Evolutionary conservation across 164 flowering plant species (phyloP).

Genomic region (Dillenia suffruticosa): DNA sequence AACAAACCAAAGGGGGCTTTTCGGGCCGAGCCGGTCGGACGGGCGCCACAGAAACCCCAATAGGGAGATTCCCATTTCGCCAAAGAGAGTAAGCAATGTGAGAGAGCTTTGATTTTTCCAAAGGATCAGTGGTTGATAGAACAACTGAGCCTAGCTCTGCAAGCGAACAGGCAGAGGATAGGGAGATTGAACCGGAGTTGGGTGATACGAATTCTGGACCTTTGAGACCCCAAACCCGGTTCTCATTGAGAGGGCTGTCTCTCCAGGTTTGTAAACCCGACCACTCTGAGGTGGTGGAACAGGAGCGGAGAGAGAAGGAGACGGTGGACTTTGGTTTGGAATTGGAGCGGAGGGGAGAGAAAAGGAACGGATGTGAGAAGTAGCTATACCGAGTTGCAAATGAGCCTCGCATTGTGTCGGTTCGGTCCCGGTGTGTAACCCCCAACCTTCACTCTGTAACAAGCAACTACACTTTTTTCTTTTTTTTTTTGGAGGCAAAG

Average conservation of each 20-base stretch:
- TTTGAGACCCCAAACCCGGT: conserved; percentile 65
- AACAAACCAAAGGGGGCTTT: conserved; percentile 62
- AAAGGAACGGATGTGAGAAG: too few relatives aligned
- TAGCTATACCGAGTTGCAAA: too few relatives aligned
- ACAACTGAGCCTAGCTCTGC: conserved; percentile 77
- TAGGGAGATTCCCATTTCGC: conserved; percentile 43
- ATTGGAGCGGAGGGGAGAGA: not conserved
- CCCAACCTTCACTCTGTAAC: too few relatives aligned
- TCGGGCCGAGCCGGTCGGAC: conserved; percentile 68
- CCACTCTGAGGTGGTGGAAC: conserved; percentile 47
- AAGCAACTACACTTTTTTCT: too few relatives aligned
- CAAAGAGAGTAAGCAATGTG: conserved; percentile 70
- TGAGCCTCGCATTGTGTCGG: too few relatives aligned
- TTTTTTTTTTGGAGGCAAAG: too few relatives aligned
- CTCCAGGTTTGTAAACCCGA: conserved; percentile 72
- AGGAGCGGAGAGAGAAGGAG: conserved; percentile 19
- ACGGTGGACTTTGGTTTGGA: not conserved
- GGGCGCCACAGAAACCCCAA: conserved; percentile 62
- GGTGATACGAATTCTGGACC: conserved; percentile 41
- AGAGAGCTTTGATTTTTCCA: conserved; percentile 64
- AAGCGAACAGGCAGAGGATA: conserved; percentile 43
- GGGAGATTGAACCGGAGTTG: conserved; percentile 7
- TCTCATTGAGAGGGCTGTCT: conserved; percentile 44
- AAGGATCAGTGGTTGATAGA: conserved; percentile 82
- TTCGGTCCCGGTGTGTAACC: too few relatives aligned